Conservation (phyloP, 2,329 filamentous ascomycete genomes). For the Fusarium buxicola region DNA sequence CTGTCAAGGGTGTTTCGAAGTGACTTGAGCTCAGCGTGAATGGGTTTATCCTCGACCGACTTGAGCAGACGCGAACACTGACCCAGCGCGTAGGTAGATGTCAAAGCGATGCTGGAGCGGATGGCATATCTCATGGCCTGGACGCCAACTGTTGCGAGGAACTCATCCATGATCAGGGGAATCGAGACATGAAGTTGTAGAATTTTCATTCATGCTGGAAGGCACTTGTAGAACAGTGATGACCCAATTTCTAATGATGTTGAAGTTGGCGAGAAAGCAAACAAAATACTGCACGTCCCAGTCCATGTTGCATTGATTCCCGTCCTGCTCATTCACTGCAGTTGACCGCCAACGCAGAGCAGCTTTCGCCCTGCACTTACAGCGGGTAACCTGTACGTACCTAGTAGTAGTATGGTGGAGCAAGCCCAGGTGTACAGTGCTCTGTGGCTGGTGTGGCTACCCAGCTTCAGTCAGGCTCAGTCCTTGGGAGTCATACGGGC, state of each 20-base stretch:
- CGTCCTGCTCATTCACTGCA: constrained; percentile 31
- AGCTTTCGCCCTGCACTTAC: constrained; percentile 13
- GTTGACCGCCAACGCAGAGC: constrained; percentile 28
- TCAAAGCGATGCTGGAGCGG: constrained; percentile 85
- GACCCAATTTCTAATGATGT: background rate
- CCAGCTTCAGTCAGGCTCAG: constrained; percentile 20
- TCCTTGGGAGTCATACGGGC: background rate
- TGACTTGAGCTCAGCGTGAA: constrained; percentile 74
- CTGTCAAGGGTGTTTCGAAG: constrained; percentile 81
- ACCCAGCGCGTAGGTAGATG: constrained; percentile 84
- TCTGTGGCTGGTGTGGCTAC: constrained; percentile 26
- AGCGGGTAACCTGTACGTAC: background rate
- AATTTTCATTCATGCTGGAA: constrained; percentile 27
- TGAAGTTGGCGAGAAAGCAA: background rate
- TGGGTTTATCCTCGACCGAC: constrained; percentile 77
- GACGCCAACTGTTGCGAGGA: constrained; percentile 63
- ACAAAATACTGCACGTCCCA: constrained; percentile 24
- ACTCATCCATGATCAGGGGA: constrained; percentile 72
- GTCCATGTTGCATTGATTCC: constrained; percentile 27
- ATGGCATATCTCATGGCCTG: constrained; percentile 96
- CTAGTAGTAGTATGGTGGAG: background rate
- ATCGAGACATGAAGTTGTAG: constrained; percentile 11
- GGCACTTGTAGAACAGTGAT: background rate
- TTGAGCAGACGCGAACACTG: constrained; percentile 84
- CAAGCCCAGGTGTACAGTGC: constrained; percentile 9